Base-by-base conservation (phyloP, 768 basidiomycete genomes). In the Hygrocybe coccinea region DNA sequence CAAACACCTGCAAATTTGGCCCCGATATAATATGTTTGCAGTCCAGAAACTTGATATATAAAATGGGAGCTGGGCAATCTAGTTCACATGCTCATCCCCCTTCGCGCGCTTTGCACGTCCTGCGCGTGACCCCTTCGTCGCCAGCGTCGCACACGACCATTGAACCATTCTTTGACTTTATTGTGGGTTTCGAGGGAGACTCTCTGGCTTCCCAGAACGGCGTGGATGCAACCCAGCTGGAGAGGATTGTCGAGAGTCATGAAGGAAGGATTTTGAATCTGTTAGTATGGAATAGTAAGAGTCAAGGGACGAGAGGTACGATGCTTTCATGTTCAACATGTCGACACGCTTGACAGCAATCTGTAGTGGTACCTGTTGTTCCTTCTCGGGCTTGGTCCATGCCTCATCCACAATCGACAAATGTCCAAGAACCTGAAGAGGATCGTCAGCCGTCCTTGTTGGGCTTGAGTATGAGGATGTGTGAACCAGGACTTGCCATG, bases 101-200 rank as follows among this genome's bases (percentile, higher is more conserved):
- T 39, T 67, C 76, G 38, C 84, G 79, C 57, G 91, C 85, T 1
- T 74, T 97, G 9, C 94, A 97, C 67, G 88, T 94, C 59, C 75
- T 97, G 54, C 85, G 94, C 53, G 93, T 97, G 29, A 92, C 91
- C 1, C 88, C 92, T 1, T 80, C 80, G 5, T 94, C 91, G 1
- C 97, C 97, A 5, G 91, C 95, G 0, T 90, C 90, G 0, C 78
- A 85, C 56, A 91, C 91, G 0, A 80, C 79, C 52, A 85, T 95
- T 45, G 91, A 89, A 66, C 90, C 95, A 2, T 95, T 93, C 74
- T 99, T 99, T 64, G 97, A 98, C 75, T 98, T 97, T 68, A 81
- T 99, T 19, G 85, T 97, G 39, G 97, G 95, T 9, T 88, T 92
- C 55, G 85, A 92, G 66, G 89, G 89, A 7, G 82, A 83, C 59